Evolutionary conservation across 345 rosid genomes (phyloP).

Genomic region (Cardiospermum halicacabum): DNA sequence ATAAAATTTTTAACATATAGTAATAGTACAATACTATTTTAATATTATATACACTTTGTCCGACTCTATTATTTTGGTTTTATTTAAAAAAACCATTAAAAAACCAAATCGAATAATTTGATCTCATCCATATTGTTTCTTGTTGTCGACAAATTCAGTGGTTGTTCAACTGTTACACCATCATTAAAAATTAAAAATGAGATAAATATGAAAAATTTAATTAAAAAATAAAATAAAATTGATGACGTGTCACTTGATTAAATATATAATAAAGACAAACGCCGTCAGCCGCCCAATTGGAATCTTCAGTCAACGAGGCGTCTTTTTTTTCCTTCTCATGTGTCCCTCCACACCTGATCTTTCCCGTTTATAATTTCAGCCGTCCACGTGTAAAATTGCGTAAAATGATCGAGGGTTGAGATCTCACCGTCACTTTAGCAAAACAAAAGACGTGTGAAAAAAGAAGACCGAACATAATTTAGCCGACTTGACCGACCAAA

Average conservation of each 20-base stretch:
- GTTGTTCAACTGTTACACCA: background rate
- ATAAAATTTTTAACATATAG: background rate
- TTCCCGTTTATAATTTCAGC: background rate
- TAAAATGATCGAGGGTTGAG: no score
- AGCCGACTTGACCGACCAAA: slow-evolving; percentile 39
- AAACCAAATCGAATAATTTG: background rate
- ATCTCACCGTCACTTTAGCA: background rate
- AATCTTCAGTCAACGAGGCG: slow-evolving; percentile 16
- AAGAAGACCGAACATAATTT: slow-evolving; percentile 10
- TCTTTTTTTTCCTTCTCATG: background rate
- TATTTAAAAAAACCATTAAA: background rate
- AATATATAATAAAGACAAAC: background rate
- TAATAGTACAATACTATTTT: no score
- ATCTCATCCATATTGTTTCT: background rate
- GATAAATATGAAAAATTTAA: background rate
- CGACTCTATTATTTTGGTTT: background rate
- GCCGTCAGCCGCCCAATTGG: slow-evolving; percentile 20
- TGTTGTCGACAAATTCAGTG: background rate
- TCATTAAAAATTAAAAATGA: background rate
- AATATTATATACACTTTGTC: background rate
- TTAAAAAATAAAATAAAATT: background rate
- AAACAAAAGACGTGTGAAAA: slow-evolving; percentile 6
- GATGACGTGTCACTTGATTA: background rate
- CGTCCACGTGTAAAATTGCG: no score
- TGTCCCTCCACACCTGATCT: background rate